Evolutionary conservation across 163 green algal species (phyloP).

Genomic region (Volvox carteri): DNA sequence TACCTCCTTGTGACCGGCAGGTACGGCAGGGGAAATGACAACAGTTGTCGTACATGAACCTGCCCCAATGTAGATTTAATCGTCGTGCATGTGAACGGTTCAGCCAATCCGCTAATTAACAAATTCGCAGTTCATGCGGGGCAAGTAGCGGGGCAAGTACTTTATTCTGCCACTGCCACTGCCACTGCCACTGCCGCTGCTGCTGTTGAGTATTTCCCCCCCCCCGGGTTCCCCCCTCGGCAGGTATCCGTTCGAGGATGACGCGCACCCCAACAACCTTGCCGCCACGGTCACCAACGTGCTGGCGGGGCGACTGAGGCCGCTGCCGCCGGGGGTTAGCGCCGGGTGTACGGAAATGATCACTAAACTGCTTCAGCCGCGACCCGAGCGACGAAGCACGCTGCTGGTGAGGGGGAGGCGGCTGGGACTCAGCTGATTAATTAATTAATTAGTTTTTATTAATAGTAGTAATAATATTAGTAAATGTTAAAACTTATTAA

Average conservation of each 20-base stretch:
- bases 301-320: constrained; percentile 70
- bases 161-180: too few species aligned
- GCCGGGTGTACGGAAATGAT: constrained; percentile 76
- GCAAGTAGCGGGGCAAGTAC: too few species aligned
- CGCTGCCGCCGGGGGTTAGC: constrained; percentile 74
- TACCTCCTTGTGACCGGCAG: constrained; percentile 77
- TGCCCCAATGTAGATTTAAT: too few species aligned
- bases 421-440: not conserved
- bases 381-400: constrained; percentile 71
- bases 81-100: too few species aligned
- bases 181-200: too few species aligned
- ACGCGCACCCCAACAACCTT: constrained; percentile 80
- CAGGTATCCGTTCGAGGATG: constrained; percentile 83
- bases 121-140: too few species aligned
- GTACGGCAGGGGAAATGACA: not conserved
- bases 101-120: too few species aligned
- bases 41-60: too few species aligned
- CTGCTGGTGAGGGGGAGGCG: constrained; percentile 65
- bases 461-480: not conserved
- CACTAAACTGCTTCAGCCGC: constrained; percentile 69
- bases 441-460: not conserved
- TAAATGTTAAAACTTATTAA: not conserved
- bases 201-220: too few species aligned
- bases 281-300: constrained; percentile 86
- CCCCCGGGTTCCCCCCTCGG: too few species aligned